Base-by-base conservation (phyloP, 371 early-diverging fungal genomes). In the Syncephalastrum racemosum region DNA sequence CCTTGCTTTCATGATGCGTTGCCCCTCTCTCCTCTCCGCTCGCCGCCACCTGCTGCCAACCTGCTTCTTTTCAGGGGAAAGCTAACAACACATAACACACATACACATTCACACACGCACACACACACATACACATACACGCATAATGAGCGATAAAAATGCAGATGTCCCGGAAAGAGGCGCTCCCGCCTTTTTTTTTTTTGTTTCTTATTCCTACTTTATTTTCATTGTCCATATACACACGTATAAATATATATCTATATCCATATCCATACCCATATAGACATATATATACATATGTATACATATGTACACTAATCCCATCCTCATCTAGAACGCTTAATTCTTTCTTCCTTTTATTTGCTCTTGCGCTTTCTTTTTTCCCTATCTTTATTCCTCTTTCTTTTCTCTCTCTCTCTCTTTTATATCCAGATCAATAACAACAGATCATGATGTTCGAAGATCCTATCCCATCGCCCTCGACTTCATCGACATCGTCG, bases 221-320 rank as follows among this genome's bases (percentile, higher is more conserved):
- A 31, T 31, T 31, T 31, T 31, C 36, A 31, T 31, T 31, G 36
- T 31, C 36, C 36, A 31, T 31, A 31, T 10, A 31, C 36, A 31
- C 36, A 31, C 36, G 36, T 31, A 31, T 31, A n/a, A n/a, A 31
- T 31, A 31, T 31, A 31, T 31, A 31, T 31, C 6, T 25, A 47
- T 19, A 47, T 23, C 47, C 15, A 47, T 14, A 20, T 23, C 15
- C 47, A 47, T 20, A 20, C 18, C 14, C 19, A 47, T 19, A 47
- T 47, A 14, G 14, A 47, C 20, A 47, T 46, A 20, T 46, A 46
- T 46, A 46, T 46, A 46, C 20, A 20, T 25, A 47, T 23, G 13
- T 47, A 20, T 47, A 25, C 23, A 23, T 47, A 16, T 12, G 19
- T 44, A 16, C 45, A 44, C 45, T 6, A 20, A 23, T 18, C 14